phyloP scores from a whole-genome alignment of 2,329 filamentous ascomycete species.

The Penicillium rolfsii region DNA sequence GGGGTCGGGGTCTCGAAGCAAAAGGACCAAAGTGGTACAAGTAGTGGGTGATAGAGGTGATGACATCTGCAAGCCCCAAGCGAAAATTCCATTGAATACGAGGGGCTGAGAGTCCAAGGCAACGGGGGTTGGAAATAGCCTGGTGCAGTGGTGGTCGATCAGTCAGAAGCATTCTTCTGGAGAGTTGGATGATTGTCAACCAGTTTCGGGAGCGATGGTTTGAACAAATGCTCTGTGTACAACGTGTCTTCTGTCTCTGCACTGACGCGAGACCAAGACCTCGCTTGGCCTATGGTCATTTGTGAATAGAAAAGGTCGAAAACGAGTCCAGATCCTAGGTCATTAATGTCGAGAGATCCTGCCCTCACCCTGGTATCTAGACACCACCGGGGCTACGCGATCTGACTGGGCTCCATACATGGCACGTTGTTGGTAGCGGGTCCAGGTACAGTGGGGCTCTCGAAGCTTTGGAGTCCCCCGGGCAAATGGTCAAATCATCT shows the following conservation, averaged over 20 bases:
- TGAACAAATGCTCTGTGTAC: neutral
- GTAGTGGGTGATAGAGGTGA: neutral
- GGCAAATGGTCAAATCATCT: no score
- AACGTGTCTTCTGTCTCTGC: neutral
- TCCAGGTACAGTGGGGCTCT: no score
- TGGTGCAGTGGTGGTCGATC: neutral
- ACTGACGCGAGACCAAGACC: neutral
- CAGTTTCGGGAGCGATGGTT: neutral
- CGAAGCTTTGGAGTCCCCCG: no score
- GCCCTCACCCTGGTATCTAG: neutral
- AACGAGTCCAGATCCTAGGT: neutral
- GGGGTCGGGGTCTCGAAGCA: neutral
- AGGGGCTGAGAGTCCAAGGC: neutral
- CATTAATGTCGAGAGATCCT: neutral
- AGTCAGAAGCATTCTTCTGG: neutral
- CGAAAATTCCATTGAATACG: neutral
- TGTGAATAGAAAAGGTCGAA: neutral
- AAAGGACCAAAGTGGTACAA: neutral
- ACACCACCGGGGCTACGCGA: neutral
- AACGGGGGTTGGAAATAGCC: neutral
- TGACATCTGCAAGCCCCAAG: neutral
- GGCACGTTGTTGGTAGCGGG: no score
- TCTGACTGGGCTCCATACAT: no score
- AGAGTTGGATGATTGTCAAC: neutral
- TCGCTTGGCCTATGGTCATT: neutral